Evolutionary conservation across 1,284 basidiomycete genomes (phyloP).

Genomic region (Cutaneotrichosporon cutaneum): DNA sequence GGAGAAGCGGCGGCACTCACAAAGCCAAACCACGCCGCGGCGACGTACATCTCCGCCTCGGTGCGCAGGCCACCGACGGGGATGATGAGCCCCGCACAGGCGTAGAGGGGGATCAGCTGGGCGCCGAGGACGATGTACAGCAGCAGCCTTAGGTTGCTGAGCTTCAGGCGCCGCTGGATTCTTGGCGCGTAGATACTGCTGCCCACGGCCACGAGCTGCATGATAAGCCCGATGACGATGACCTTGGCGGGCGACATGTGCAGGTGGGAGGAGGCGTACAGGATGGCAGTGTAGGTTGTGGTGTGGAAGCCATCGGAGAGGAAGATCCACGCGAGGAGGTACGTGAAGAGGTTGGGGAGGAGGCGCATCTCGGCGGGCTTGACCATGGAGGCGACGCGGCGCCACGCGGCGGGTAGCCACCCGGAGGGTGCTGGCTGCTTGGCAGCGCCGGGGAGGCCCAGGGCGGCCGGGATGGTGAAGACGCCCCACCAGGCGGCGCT

Average conservation of each 20-base stretch:
- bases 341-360: conserved; percentile 78
- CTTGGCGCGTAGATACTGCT: conserved; percentile 46
- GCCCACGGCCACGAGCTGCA: conserved; percentile 49
- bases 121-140: conserved; percentile 66
- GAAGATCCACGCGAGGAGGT: conserved; percentile 85
- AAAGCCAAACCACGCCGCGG: conserved; percentile 76
- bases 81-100: conserved; percentile 72
- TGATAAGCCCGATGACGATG: conserved; percentile 53
- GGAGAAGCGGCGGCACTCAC: conserved; percentile 24
- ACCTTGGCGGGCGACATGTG: conserved; percentile 54
- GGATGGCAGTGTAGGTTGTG: conserved; percentile 46
- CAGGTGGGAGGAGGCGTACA: conserved; percentile 51
- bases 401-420: conserved; percentile 39
- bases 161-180: conserved; percentile 54
- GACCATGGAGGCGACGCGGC: conserved; percentile 60
- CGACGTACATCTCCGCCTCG: conserved; percentile 75
- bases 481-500: conserved; percentile 82
- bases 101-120: conserved; percentile 72
- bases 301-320: conserved; percentile 68
- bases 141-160: conserved; percentile 68
- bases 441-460: conserved; percentile 62
- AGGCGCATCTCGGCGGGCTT: conserved; percentile 65
- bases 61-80: conserved; percentile 67
- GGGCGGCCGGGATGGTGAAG: conserved; percentile 70
- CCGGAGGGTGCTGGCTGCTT: conserved; percentile 22